Base-by-base conservation (phyloP, 2,329 filamentous ascomycete genomes). In the Diaporthe sp. region DNA sequence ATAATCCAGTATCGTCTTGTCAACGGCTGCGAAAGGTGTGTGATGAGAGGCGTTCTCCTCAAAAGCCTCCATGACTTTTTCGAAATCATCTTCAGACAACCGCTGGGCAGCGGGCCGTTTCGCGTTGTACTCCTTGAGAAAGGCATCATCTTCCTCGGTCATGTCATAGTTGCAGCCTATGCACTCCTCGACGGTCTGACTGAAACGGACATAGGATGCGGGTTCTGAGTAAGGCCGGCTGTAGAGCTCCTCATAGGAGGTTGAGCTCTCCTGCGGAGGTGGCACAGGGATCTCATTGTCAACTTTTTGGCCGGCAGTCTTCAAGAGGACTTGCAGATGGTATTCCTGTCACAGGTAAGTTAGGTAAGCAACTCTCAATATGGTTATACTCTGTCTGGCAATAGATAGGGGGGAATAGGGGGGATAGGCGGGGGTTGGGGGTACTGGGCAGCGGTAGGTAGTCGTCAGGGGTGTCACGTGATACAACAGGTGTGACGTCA, bases 111-210 rank as follows among this genome's bases (percentile, higher is more conserved):
- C 85, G 76, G 92, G 88, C 80, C 90, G 92, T 85, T 94, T 96
- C 80, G 92, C 88, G 86, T 98, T 99, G 87, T 97, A 93, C 79
- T 91, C 89, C 82, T 93, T 94, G 80, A 99, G 90, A 82, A 95
- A 98, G 74, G 90, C 91, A 83, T 95, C 94, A 86, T 99, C 97
- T 81, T 98, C 95, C 79, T 93, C 92, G 39, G 93, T 96, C 94
- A 98, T 96, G 86, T 98, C 95, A 92, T 99, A 99, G 80, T 28
- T 55, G 83, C 93, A 94, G 81, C 94, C 94, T 82, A 95, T 93
- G 81, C 94, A 98, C 85, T 99, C 97, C 86, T 99, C 97, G 77
- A 99, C 96, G 3, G 97, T 99, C 79, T 98, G 96, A 78, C 97
- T 98, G 87, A 98, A 98, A 79, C 96, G 95, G 83, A 99, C 98